Evolutionary conservation across 2,329 filamentous ascomycete species (phyloP), one percentile per base, ranked within the genome.

Genomic region (Sporothrix phasma): DNA sequence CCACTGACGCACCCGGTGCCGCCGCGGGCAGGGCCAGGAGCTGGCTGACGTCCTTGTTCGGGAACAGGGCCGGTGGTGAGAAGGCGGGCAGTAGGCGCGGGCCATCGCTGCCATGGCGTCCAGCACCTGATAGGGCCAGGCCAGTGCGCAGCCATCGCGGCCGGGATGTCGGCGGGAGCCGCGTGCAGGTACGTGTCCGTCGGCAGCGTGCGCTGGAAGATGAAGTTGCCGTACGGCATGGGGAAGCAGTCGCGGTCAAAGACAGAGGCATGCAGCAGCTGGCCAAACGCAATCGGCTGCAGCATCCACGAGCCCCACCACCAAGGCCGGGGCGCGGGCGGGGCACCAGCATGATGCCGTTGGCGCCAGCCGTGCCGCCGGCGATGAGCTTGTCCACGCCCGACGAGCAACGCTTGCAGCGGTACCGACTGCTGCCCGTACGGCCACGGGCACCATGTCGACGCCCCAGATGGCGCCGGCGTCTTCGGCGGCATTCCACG

Each of bases 221-320:
- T 76, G 68, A 81, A 77, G 66, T 80, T 76, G 37, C 80, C 77
- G 45, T 76, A 74, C 0, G 73, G 68, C 72, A 77, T 79, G 0
- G 88, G 88, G 67, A 88, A 86, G 69, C 86, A 88, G 69, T 92
- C 89, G 63, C 85, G 80, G 73, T 93, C 88, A 73, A 92, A 92
- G 6, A 92, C 81, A 69, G 87, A 84, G 0, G 89, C 86, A 73
- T 92, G 87, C 59, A 92, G 77, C 67, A 93, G 77, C 77, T 93
- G 89, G 8, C 88, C 89, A 71, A 85, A 87, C 1, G 88, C 85
- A 34, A 92, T 72, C 1, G 89, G 89, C 78, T 91, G 89, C 69
- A 92, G 73, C 78, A 92, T 78, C 89, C 89, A 93, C 73, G 88
- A 91, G 24, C 89, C 89, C 77, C 89, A 89, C 89, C 89, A 93